Conservation (phyloP, 768 basidiomycete genomes). For the Boletus reticuloceps region DNA sequence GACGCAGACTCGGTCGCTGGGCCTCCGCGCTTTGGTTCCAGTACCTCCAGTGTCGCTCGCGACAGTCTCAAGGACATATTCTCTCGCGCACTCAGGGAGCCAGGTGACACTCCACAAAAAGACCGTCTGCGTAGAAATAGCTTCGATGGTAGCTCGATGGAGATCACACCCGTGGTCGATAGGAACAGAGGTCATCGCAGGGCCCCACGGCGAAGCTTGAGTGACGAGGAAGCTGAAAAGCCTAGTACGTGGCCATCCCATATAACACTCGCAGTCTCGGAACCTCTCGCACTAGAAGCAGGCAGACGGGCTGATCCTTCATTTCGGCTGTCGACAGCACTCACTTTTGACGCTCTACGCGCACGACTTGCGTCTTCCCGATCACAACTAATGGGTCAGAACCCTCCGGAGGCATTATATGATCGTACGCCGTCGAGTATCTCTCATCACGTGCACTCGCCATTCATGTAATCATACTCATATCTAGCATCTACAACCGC, state of each 20-base stretch:
- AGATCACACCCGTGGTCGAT: conserved; percentile 46
- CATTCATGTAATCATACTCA: conserved; percentile 10
- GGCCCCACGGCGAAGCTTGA: conserved; percentile 56
- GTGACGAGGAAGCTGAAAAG: conserved; percentile 66
- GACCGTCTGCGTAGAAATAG: conserved; percentile 51
- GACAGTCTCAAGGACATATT: conserved; percentile 66
- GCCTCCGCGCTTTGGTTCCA: conserved; percentile 19
- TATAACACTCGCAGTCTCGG: conserved; percentile 5
- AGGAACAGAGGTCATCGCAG: conserved; percentile 43
- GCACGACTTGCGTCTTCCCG: conserved; percentile 42
- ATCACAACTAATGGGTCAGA: conserved; percentile 38
- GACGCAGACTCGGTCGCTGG: conserved; percentile 24
- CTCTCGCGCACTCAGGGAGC: conserved; percentile 60
- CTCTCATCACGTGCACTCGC: not conserved
- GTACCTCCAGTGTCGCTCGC: conserved; percentile 47
- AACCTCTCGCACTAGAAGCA: conserved; percentile 19
- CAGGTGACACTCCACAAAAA: conserved; percentile 65
- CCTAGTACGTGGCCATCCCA: conserved; percentile 41
- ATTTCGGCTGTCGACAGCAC: conserved; percentile 43
- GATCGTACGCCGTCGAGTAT: conserved; percentile 33
- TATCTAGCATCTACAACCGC: conserved; percentile 14
- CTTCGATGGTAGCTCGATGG: conserved; percentile 58
- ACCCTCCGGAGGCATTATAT: conserved; percentile 29
- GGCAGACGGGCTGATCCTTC: conserved; percentile 33
- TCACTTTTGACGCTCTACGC: conserved; percentile 46